Evolutionary conservation across 2,329 filamentous ascomycete genomes (phyloP), one percentile per base, ranked within the genome.

Genomic region (Pseudocercospora macadamiae): DNA sequence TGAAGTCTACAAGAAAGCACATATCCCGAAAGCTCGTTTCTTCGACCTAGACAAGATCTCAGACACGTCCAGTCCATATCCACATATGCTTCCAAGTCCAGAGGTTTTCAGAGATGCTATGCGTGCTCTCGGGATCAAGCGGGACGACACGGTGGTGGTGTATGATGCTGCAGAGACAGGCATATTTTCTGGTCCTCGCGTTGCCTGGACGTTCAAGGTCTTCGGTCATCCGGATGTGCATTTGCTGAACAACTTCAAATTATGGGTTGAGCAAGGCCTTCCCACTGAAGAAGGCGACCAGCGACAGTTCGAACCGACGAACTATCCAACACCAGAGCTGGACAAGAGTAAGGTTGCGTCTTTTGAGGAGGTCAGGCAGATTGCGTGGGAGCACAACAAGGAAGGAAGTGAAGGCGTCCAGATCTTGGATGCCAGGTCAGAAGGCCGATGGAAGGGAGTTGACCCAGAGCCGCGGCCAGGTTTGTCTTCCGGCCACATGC

Each of bases 21-120:
- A 91, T 69, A 95, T 99, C 64, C 93, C 93, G 19, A 87, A 88
- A 70, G 89, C 95, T 1, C 89, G 92, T 28, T 99, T 97, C 84
- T 99, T 99, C 75, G 93, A 99, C 75, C 83, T 99, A 54, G 95
- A 99, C 76, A 91, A 87, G 69, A 85, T 96, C 72, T 91, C 95
- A 70, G 93, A 99, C 76, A 87, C 87, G 65, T 86, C 86, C 67
- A 96, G 89, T 55, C 89, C 91, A 1, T 97, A 96, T 73, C 93
- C 95, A 6, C 95, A 99, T 75, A 99, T 99, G 95, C 85, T 99
- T 2, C 95, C 95, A 2, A 88, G 84, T 6, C 82, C 90, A 34
- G 86, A 90, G 70, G 83, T 86, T 52, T 97, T 99, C 72, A 90
- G 91, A 44, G 84, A 88, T 54, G 91, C 93, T 39, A 96, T 99